phyloP scores from a whole-genome alignment of 768 basidiomycete genomes.

The Calvatia gigantea region DNA sequence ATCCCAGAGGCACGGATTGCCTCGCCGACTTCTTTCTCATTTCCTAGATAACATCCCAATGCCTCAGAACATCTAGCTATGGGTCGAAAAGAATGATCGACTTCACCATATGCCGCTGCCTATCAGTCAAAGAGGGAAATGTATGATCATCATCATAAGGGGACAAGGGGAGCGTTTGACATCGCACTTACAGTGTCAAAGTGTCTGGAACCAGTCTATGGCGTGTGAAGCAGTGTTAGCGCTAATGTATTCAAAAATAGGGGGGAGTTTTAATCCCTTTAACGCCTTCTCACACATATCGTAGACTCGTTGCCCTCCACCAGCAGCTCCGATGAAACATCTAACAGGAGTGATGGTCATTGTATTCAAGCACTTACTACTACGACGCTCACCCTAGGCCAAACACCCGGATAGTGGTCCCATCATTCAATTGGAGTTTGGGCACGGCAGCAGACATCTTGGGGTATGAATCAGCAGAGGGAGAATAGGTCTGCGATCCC shows the following conservation, averaged over 20 bases:
- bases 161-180: no score
- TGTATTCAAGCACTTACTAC: no score
- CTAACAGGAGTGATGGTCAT: no score
- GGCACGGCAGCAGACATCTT: slow-evolving; percentile 13
- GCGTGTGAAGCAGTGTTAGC: neutral
- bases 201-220: slow-evolving; percentile 46
- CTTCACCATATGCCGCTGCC: no score
- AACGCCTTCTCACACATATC: slow-evolving; percentile 32
- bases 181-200: slow-evolving; percentile 40
- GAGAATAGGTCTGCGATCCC: no score
- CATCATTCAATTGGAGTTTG: slow-evolving; percentile 25
- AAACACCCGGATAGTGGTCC: slow-evolving; percentile 26
- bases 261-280: no score
- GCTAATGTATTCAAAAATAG: no score
- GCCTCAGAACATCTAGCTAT: no score
- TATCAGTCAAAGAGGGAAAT: no score
- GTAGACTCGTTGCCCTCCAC: slow-evolving; percentile 35
- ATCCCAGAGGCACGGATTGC: slow-evolving; percentile 45
- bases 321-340: slow-evolving; percentile 36
- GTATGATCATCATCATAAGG: no score
- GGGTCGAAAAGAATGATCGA: no score
- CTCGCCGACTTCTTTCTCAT: slow-evolving; percentile 39
- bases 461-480: neutral
- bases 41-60: no score
- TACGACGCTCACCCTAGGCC: slow-evolving; percentile 29